Base-by-base conservation (phyloP, 345 rosid genomes). In the Salix brachista region DNA sequence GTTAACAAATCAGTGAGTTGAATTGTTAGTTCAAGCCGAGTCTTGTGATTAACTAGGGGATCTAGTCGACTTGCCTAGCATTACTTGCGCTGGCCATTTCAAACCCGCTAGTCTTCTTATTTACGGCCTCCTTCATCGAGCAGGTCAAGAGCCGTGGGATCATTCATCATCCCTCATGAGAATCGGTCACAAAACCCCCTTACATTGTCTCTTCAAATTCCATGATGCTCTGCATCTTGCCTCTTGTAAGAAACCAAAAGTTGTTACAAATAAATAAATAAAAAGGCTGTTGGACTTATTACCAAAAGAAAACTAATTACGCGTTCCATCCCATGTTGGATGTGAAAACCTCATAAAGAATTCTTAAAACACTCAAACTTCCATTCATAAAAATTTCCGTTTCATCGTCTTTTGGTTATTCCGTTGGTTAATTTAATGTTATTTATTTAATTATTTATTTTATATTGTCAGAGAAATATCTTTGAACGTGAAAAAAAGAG, bases 11-110 rank as follows among this genome's bases (percentile, higher is more conserved):
- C 6, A 34, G 36, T 34, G 36, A 34, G 36, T 5, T 34, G 36
- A 34, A 34, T 34, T 34, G 36, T 34, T 34, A 34, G 6, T 34
- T 34, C 36, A 34, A 34, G 36, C 36, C 36, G 36, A 4, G 36
- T 34, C 36, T 30, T 30, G 32, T 30, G 32, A 30, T 30, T 30
- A 30, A 4, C 36, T 34, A 34, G 8, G 39, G 36, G 26, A n/a
- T 41, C 3, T 7, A 23, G 36, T 77, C 54, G 80, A 72, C 72
- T 69, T 64, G 18, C 23, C 74, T 14, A 23, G 78, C 81, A 50
- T 34, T 52, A 67, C 7, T 11, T 3, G 42, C 80, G 84, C 44
- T 36, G 11, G 58, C 77, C 67, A 67, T 30, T 13, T 5, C 9
- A 28, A 60, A 8, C 0, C 37, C 32, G 46, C 44, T 36, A 9